These are phyloP conservation scores for Oenanthe sinensis DNA, from an alignment of 129 eudicot genomes.

Conservation along the genomic window DNA sequence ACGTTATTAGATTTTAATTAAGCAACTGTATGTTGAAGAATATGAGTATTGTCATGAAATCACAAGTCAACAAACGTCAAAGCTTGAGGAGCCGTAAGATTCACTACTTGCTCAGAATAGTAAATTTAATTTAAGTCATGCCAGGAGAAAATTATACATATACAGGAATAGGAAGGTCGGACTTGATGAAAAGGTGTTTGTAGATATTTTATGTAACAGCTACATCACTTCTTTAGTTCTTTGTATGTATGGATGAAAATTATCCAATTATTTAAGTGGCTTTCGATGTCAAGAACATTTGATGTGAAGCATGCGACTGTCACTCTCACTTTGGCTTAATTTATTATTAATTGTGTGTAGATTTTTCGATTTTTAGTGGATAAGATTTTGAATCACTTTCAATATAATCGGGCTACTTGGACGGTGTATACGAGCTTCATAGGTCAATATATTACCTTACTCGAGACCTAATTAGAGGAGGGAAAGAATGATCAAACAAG, in stretches of 20 bases:
- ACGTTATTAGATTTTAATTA: too few species aligned
- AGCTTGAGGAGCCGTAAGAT: not conserved
- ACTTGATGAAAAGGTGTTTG: not conserved
- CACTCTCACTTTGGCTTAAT: not conserved
- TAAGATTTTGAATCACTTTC: too few species aligned
- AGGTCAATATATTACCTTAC: too few species aligned
- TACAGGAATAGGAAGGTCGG: not conserved
- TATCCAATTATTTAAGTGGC: not conserved
- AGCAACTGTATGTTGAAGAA: too few species aligned
- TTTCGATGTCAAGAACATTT: not conserved
- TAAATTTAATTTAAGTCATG: not conserved
- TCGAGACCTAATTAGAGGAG: too few species aligned
- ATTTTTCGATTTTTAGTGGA: not conserved
- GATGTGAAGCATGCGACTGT: not conserved
- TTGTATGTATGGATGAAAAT: not conserved
- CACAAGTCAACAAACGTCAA: not conserved
- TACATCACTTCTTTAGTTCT: not conserved
- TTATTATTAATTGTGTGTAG: too few species aligned
- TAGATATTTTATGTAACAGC: not conserved
- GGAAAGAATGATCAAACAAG: too few species aligned
- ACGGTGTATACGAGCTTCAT: too few species aligned
- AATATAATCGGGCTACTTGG: too few species aligned
- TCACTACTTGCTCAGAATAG: not conserved
- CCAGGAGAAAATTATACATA: not conserved
- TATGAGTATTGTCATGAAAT: not conserved